Percentiles rank a stretch among this genome's conserved stretches.
Conservation (phyloP, 2,329 filamentous ascomycete species). For the Xylaria polymorpha region DNA sequence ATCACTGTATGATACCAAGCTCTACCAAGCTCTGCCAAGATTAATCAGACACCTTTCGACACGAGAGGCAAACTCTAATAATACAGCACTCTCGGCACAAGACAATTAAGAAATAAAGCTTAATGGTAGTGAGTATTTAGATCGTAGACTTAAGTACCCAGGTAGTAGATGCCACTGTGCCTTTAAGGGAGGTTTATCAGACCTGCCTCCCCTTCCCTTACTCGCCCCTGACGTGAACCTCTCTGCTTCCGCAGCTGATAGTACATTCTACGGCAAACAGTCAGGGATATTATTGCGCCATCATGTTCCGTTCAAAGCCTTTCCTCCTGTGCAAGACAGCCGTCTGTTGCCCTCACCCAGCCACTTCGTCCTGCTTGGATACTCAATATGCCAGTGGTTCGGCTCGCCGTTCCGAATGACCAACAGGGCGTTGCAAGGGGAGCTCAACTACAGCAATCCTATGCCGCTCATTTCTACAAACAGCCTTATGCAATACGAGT, state of each 20-base stretch:
- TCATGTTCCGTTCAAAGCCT: neutral
- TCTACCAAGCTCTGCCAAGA: neutral
- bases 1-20: conserved; percentile 5
- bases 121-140: neutral
- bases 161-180: conserved; percentile 4
- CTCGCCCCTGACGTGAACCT: neutral
- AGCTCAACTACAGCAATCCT: conserved; percentile 26
- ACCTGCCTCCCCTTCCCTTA: neutral
- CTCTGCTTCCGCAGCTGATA: neutral
- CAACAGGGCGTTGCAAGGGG: conserved; percentile 21
- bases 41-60: neutral
- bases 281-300: conserved; percentile 1
- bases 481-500: conserved; percentile 14
- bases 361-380: conserved; percentile 1
- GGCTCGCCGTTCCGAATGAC: conserved; percentile 34
- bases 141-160: neutral
- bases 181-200: neutral
- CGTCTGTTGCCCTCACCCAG: neutral
- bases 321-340: neutral
- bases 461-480: conserved; percentile 25
- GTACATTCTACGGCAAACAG: neutral
- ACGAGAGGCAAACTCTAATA: neutral
- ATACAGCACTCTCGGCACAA: neutral
- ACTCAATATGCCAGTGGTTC: conserved; percentile 13
- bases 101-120: neutral